Evolutionary conservation across 1,284 basidiomycete species (phyloP).

Genomic region (Trichosporon coremiiforme): DNA sequence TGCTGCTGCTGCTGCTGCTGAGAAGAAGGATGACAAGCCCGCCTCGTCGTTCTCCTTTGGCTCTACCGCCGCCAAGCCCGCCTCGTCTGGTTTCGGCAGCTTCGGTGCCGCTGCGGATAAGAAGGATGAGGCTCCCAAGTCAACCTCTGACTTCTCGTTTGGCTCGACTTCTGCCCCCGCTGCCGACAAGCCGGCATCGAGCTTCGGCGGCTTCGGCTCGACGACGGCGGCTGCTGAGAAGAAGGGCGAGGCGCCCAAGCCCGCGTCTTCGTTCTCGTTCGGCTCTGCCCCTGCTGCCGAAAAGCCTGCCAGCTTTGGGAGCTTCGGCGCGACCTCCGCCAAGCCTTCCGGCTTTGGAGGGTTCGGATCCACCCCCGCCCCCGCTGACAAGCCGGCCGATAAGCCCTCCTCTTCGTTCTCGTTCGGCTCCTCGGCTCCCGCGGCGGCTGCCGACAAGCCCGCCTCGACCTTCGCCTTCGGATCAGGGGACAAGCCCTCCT

Average conservation of each 20-base stretch:
- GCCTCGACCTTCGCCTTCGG: slow-evolving; percentile 23
- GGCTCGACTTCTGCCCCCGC: too few species aligned
- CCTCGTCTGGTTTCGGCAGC: background rate
- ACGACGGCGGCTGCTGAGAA: too few species aligned
- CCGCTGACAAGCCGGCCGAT: background rate
- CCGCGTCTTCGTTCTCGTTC: slow-evolving; percentile 12
- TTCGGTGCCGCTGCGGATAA: background rate
- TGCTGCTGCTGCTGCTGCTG: background rate
- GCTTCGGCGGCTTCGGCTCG: too few species aligned
- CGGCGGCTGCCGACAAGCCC: background rate
- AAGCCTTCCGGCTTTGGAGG: too few species aligned
- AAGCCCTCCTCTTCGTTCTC: too few species aligned
- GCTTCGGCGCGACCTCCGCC: background rate
- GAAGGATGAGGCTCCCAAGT: background rate
- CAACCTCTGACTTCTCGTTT: too few species aligned
- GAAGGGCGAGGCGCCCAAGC: too few species aligned
- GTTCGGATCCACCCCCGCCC: background rate
- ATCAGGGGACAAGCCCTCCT: too few species aligned
- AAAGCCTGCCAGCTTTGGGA: too few species aligned
- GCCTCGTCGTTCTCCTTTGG: slow-evolving; percentile 21
- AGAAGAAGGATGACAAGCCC: slow-evolving; percentile 2
- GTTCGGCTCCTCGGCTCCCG: too few species aligned
- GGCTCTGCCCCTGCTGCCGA: background rate
- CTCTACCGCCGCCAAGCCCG: background rate
- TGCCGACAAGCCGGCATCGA: too few species aligned